Evolutionary conservation across 108 stramenopile genomes (phyloP).

Genomic region (Skeletonema costatum): DNA sequence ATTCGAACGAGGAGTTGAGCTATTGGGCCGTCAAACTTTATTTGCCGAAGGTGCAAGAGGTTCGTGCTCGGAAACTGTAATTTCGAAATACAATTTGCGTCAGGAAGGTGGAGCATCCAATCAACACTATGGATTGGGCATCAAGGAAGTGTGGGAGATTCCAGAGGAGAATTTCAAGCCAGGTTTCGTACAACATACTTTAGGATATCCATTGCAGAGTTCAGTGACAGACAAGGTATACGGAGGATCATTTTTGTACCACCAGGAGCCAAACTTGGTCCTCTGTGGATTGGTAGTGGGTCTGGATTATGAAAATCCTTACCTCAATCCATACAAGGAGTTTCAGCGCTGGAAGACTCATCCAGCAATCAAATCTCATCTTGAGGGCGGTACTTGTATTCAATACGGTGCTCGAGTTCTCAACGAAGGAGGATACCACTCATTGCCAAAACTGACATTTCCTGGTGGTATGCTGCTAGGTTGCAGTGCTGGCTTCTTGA

Average conservation of each 20-base stretch:
- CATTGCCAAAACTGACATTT: constrained; percentile 96
- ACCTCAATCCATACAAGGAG: constrained; percentile 97
- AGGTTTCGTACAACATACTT: constrained; percentile 97
- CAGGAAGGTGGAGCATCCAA: constrained; percentile 59
- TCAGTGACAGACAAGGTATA: constrained; percentile 76
- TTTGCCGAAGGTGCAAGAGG: constrained; percentile 99
- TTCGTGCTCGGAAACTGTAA: constrained; percentile 93
- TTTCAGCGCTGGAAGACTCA: constrained; percentile 99
- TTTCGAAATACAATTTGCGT: constrained; percentile 88
- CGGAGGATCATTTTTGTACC: constrained; percentile 97
- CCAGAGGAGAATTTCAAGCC: constrained; percentile 88
- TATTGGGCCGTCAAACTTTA: constrained; percentile 94
- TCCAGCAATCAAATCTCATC: constrained; percentile 82
- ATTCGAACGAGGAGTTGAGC: constrained; percentile 96
- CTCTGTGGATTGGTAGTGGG: constrained; percentile 96
- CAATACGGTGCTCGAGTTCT: constrained; percentile 97
- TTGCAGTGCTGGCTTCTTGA: constrained; percentile 97
- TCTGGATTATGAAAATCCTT: constrained; percentile 98
- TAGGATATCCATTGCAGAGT: constrained; percentile 95
- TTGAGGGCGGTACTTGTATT: constrained; percentile 95
- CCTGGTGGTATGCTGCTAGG: constrained; percentile 94
- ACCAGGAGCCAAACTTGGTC: constrained; percentile 94
- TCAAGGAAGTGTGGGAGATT: constrained; percentile 99
- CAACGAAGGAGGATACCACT: constrained; percentile 97
- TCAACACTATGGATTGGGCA: constrained; percentile 97